A percentile compares a stretch with the other conserved stretches of the same genome.
Conservation (phyloP, 1,139 yeast species). For the Nadsonia starkeyi-henricii region DNA sequence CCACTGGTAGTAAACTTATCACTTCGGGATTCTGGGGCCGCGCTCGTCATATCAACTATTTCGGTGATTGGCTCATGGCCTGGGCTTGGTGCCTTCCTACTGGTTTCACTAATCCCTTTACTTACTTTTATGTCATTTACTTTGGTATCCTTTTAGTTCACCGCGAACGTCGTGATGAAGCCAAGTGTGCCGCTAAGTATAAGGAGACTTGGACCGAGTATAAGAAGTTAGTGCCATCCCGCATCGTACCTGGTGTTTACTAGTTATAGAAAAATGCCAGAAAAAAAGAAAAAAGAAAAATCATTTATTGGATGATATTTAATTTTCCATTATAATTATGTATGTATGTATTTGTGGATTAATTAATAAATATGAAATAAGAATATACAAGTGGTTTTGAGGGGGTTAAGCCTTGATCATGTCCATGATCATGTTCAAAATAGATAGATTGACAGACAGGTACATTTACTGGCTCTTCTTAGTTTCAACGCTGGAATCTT, state of each 20-base stretch:
- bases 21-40: slow-evolving; percentile 94
- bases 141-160: slow-evolving; percentile 73
- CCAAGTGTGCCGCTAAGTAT: slow-evolving; percentile 75
- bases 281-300: too few relatives aligned
- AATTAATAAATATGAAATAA: too few relatives aligned
- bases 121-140: slow-evolving; percentile 76
- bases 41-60: slow-evolving; percentile 85
- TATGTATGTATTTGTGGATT: too few relatives aligned
- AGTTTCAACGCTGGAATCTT: slow-evolving; percentile 24
- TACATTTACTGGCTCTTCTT: slow-evolving; percentile 17
- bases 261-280: slow-evolving; percentile 22
- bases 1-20: slow-evolving; percentile 65
- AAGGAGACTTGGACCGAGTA: slow-evolving; percentile 79
- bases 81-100: slow-evolving; percentile 90
- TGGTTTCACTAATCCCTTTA: slow-evolving; percentile 65
- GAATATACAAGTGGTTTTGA: too few relatives aligned
- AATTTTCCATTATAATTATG: too few relatives aligned
- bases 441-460: too few relatives aligned
- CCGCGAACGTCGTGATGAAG: slow-evolving; percentile 84
- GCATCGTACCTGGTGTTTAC: slow-evolving; percentile 79
- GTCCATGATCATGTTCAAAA: too few relatives aligned
- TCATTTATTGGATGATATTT: too few relatives aligned
- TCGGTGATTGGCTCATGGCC: slow-evolving; percentile 92
- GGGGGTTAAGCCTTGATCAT: too few relatives aligned
- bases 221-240: slow-evolving; percentile 67